A percentile compares a stretch with the other conserved stretches of the same genome.
Conservation (phyloP, 2,329 filamentous ascomycete genomes). For the Ceratocystis variospora region DNA sequence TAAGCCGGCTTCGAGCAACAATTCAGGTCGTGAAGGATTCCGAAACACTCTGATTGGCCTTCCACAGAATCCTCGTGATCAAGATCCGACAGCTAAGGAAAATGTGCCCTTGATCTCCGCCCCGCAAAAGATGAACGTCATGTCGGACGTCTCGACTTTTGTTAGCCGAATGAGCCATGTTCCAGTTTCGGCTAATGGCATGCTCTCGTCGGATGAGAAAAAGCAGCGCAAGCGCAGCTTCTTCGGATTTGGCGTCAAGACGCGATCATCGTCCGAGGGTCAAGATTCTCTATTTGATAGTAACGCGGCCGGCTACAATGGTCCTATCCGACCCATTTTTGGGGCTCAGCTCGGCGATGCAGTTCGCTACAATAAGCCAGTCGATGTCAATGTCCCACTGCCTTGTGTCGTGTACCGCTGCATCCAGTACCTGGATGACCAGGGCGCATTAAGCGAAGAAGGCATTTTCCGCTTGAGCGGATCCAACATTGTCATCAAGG, state of each 20-base stretch:
- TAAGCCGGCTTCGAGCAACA: conserved; percentile 34
- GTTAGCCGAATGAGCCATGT: conserved; percentile 49
- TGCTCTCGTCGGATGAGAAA: conserved; percentile 51
- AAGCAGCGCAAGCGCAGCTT: conserved; percentile 67
- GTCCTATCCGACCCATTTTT: conserved; percentile 59
- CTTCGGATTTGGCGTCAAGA: conserved; percentile 53
- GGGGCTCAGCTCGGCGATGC: conserved; percentile 76
- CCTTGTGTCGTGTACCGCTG: conserved; percentile 92
- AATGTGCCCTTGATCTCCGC: conserved; percentile 51
- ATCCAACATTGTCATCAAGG: conserved; percentile 90
- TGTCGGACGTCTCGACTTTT: conserved; percentile 72
- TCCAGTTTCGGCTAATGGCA: background rate
- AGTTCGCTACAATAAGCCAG: conserved; percentile 63
- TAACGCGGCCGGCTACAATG: conserved; percentile 34
- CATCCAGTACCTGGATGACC: conserved; percentile 78
- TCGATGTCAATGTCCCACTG: conserved; percentile 58
- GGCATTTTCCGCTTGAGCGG: conserved; percentile 94
- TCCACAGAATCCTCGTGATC: conserved; percentile 24
- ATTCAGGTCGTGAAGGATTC: conserved; percentile 26
- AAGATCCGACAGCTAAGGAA: conserved; percentile 26
- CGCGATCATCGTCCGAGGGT: conserved; percentile 43
- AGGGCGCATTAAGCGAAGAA: conserved; percentile 72
- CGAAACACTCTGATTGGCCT: conserved; percentile 28
- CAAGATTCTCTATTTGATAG: conserved; percentile 41
- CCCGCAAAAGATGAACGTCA: conserved; percentile 70